Base-by-base conservation (phyloP, 352 stramenopile species). In the Globisporangium apiculatum region DNA sequence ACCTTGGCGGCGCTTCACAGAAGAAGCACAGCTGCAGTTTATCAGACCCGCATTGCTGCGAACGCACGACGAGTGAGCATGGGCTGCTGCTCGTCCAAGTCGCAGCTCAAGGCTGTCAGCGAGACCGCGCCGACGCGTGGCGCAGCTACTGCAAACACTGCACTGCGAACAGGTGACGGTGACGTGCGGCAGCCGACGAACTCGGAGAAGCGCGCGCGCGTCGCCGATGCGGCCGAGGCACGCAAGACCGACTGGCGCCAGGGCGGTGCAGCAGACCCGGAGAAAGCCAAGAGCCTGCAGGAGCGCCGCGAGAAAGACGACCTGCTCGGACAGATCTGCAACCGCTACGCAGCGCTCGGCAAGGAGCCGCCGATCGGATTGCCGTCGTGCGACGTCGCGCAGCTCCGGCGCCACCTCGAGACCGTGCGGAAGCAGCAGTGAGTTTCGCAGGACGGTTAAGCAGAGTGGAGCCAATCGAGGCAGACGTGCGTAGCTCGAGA, bases 281-380 rank as follows among this genome's bases (percentile, higher is more conserved):
- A 83, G 18, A 91, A 92, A 60, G 79, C 79, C 53, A 77, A 75
- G 47, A 74, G 63, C 14, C 69, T 94, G 49, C 69, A 69, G 2
- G 58, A 87, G 37, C 82, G 86, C 10, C 84, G 84, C 37, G 75
- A 90, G 48, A 94, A 94, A 61, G 86, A 94, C 51, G 86, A 94
- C 17, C 68, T 95, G 12, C 64, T 95, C 5, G 84, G 80, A n/a
- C 86, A 71, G 57, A 84, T 95, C 55, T 82, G 83, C 61, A 89
- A 87, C 59, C 62, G 73, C 38, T 95, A 95, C 71, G 74, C 72
- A n/a, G 73, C 60, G 49, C 66, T 92, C 55, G 82, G 83, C 6
- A 76, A 83, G 48, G 86, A 95, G 42, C 73, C 83, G 54, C 84
- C 86, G 12, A 93, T 95, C 53, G 86, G 86, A 0, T 72, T 95